Base-by-base conservation (phyloP, 2,329 filamentous ascomycete species). In the Trichoderma harzianum region DNA sequence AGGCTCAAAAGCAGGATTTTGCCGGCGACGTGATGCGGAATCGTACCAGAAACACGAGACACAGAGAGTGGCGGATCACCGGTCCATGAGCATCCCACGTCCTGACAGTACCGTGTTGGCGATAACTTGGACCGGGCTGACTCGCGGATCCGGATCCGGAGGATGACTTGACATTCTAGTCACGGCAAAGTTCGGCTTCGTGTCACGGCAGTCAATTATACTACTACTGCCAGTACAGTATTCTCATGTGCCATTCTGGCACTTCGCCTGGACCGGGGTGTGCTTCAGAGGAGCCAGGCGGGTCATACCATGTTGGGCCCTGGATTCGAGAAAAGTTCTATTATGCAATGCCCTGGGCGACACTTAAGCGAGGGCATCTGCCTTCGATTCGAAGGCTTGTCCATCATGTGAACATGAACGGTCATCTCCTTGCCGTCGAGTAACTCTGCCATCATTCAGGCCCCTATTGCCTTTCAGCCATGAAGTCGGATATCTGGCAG, bases 341-440 rank as follows among this genome's bases (percentile, higher is more conserved):
- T 65, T 67, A 67, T 58, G 51, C 51, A 30, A n/a, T 21, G 21
- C 32, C 64, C 32, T 26, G 5, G 12, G 36, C 24, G 36, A 61
- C 34, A 60, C 65, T 51, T 61, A 62, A 62, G 28, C 66, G 66
- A 69, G 21, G 57, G 57, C 21, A 53, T 34, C 26, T 34, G 7
- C n/a, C 24, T 26, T 61, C 39, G 28, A 36, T 69, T 58, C 28
- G 16, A 62, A 28, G 36, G 36, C 28, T 32, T 53, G 16, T 51
- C 39, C 2, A 69, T 60, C 66, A 69, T 69, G 66, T 69, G 66
- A 69, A 69, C 53, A 55, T 69, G 55, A 69, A 69, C 53, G 32
- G 26, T 61, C 24, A 30, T 58, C 24, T 58, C 51, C 51, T 58
- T 24, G 66, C n/a, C 16, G 30, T 34, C 55, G 21, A 57, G 51